Conservation (phyloP, 2,329 filamentous ascomycete genomes). For the Monosporascus sp. region DNA sequence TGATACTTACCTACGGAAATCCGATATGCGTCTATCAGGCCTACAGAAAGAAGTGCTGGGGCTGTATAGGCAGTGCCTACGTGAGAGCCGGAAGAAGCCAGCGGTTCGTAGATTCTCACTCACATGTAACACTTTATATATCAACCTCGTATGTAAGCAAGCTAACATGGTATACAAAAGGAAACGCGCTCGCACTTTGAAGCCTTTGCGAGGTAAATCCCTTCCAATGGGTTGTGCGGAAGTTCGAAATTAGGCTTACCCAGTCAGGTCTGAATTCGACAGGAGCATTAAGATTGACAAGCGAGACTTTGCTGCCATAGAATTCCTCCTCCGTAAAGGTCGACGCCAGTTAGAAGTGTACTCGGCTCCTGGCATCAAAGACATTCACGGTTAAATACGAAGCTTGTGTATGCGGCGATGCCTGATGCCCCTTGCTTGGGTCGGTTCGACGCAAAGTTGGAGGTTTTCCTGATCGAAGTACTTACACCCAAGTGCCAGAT, state of each 20-base stretch:
- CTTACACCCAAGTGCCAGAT: neutral
- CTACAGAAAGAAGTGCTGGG: constrained; percentile 84
- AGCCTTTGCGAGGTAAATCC: constrained; percentile 54
- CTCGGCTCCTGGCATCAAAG: constrained; percentile 72
- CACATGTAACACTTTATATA: constrained; percentile 8
- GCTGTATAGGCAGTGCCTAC: constrained; percentile 81
- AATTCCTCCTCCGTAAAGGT: constrained; percentile 79
- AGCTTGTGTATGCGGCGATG: no score
- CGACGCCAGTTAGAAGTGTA: constrained; percentile 77
- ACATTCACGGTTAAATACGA: constrained; percentile 42
- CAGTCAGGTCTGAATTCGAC: constrained; percentile 65
- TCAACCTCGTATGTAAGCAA: neutral
- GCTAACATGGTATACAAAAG: constrained; percentile 30
- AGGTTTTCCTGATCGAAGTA: neutral
- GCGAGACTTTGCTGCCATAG: constrained; percentile 80
- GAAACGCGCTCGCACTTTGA: constrained; percentile 56
- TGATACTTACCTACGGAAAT: neutral
- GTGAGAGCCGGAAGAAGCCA: constrained; percentile 77
- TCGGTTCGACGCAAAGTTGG: no score
- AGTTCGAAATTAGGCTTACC: no score
- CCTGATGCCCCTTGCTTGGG: no score
- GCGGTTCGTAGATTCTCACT: constrained; percentile 42
- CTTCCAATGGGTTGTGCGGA: neutral
- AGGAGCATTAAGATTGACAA: constrained; percentile 66
- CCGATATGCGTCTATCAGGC: constrained; percentile 62